Evolutionary conservation across 306 rosid species (phyloP), one percentile per base, ranked within the genome.

Genomic region (Albizia julibrissin): DNA sequence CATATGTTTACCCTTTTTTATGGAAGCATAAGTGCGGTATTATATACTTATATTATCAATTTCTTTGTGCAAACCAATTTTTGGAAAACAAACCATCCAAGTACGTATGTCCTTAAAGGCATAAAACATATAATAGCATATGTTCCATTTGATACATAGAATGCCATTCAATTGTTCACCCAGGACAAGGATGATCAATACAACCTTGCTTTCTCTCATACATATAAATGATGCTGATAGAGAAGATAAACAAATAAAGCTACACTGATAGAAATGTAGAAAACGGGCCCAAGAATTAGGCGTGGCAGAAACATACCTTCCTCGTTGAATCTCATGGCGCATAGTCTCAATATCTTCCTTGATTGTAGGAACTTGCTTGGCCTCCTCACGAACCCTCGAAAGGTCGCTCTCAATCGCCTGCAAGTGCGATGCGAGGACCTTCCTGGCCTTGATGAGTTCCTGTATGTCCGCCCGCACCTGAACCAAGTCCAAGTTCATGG

Each of bases 251-350:
- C 69, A 29, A 64, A 6, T 12, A 64, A 29, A 58, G 6, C 34
- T 0, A 29, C 43, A 59, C 13, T 34, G 3, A 10, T 22, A 0
- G 33, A 15, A 49, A 31, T 5, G 31, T 19, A 24, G 6, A 1
- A 42, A 39, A 78, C 3, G 13, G 14, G 10, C 37, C 43, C 37
- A 75, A 33, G 47, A 37, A 19, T 33, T 59, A 47, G 26, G 70
- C 40, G 24, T 2, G 3, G 37, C 1, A n/a, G 70, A 76, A 85
- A 12, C 16, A 21, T 86, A 95, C 99, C 99, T 89, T 92, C 99
- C 98, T 39, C 85, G 91, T 79, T 89, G 90, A 87, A 89, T 87
- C 74, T 95, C 98, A 61, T 33, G 86, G 59, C 86, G 89, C 84
- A 92, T 37, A 22, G 74, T 83, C 66, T 91, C 91, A 70, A 90